Evolutionary conservation across 257 asterid species (phyloP).

Genomic region (Cruciata laevipes): DNA sequence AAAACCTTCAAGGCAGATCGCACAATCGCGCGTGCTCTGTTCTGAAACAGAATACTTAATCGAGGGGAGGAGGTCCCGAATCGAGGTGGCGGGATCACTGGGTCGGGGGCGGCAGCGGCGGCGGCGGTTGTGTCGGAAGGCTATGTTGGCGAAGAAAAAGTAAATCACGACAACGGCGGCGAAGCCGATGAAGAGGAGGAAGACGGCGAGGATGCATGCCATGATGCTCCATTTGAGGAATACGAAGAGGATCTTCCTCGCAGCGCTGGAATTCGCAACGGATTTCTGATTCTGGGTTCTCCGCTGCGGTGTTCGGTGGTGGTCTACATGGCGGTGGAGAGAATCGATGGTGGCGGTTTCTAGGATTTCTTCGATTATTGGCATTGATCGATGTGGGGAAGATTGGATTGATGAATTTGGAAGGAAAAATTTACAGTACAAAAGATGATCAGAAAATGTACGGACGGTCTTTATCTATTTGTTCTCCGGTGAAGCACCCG

Average conservation of each 20-base stretch:
- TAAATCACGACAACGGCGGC: slow-evolving; percentile 75
- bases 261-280: slow-evolving; percentile 26
- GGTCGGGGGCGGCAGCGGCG: slow-evolving; percentile 22
- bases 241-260: slow-evolving; percentile 43
- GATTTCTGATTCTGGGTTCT: slow-evolving; percentile 21
- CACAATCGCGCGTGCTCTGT: slow-evolving; percentile 43
- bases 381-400: slow-evolving; percentile 14
- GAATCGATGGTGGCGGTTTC: neutral
- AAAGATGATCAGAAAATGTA: neutral
- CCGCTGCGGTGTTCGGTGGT: slow-evolving; percentile 6
- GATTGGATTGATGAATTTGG: neutral
- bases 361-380: slow-evolving; percentile 17
- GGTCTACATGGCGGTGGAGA: neutral
- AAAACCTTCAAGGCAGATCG: slow-evolving; percentile 72
- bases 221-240: slow-evolving; percentile 62
- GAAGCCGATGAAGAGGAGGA: slow-evolving; percentile 78
- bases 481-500: neutral
- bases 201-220: slow-evolving; percentile 51
- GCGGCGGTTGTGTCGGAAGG: slow-evolving; percentile 55
- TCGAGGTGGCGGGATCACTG: neutral
- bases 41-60: slow-evolving; percentile 29
- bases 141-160: slow-evolving; percentile 54
- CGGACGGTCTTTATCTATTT: neutral
- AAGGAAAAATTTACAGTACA: neutral
- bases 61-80: slow-evolving; percentile 29